phyloP scores from a whole-genome alignment of 306 rosid species.

The Styphnolobium japonicum region DNA sequence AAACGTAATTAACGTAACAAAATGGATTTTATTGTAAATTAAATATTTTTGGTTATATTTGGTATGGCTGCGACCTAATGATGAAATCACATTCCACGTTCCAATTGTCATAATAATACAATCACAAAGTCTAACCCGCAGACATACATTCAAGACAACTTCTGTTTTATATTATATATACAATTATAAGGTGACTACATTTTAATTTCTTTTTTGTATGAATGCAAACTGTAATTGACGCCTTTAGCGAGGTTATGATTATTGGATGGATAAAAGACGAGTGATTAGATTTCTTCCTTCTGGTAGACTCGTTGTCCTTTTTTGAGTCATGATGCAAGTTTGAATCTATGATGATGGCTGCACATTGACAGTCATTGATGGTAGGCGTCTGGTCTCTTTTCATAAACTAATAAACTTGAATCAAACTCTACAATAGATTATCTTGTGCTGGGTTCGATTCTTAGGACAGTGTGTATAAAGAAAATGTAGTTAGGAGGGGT shows the following conservation, averaged over 20 bases:
- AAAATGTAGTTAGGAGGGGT: too few species aligned
- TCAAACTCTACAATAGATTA: too few species aligned
- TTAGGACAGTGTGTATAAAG: too few species aligned
- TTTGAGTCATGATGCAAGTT: constrained; percentile 29
- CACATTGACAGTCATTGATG: too few species aligned
- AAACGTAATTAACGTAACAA: neutral
- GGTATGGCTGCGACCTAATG: constrained; percentile 25
- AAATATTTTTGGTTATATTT: neutral
- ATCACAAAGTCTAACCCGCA: constrained; percentile 32
- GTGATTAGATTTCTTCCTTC: constrained; percentile 30
- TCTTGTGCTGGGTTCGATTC: too few species aligned
- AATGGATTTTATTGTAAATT: neutral
- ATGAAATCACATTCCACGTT: constrained; percentile 35
- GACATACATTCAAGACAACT: constrained; percentile 32
- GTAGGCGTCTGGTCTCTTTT: neutral
- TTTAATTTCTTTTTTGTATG: constrained; percentile 16
- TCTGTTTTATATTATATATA: constrained; percentile 17
- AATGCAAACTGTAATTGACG: constrained; percentile 31
- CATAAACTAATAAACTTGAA: constrained; percentile 10
- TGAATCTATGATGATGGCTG: constrained; percentile 10
- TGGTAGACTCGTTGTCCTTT: neutral
- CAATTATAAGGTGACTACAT: constrained; percentile 13
- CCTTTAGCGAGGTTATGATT: constrained; percentile 36
- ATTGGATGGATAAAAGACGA: constrained; percentile 20
- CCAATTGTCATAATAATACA: constrained; percentile 23